A percentile compares a stretch with the other conserved stretches of the same genome.
These are phyloP conservation scores for Citrus medica DNA, from an alignment of 345 rosid species.

Conservation along the genomic window DNA sequence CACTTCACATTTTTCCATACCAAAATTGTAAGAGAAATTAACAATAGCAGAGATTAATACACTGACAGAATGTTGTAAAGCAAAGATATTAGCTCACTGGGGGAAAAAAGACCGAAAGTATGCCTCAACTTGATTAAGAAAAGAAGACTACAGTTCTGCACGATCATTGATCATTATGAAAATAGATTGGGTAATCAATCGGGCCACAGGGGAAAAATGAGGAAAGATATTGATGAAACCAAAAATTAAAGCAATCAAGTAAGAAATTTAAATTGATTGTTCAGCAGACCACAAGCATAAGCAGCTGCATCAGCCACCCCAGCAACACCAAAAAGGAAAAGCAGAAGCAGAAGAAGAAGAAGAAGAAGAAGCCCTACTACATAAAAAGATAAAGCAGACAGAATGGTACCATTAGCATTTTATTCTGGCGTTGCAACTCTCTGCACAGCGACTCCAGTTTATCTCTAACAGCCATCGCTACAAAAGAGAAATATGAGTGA, in stretches of 20 bases:
- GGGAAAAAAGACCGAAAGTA: not conserved
- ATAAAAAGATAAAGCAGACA: constrained; percentile 2
- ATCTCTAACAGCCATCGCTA: constrained; percentile 80
- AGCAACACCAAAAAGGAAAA: too few relatives aligned
- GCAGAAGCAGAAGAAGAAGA: not conserved
- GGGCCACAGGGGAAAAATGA: not conserved
- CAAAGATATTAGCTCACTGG: not conserved
- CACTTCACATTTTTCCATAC: not conserved
- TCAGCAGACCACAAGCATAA: not conserved
- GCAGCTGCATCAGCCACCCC: not conserved
- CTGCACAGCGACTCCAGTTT: constrained; percentile 91
- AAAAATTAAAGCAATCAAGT: too few relatives aligned
- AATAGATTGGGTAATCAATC: not conserved
- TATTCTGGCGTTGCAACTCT: constrained; percentile 93
- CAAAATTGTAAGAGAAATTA: not conserved
- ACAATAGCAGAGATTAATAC: not conserved
- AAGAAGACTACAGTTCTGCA: not conserved
- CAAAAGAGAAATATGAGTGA: constrained; percentile 8
- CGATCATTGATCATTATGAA: not conserved
- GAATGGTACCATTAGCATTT: constrained; percentile 70
- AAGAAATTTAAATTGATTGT: not conserved
- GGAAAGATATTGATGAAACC: too few relatives aligned
- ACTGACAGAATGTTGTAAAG: not conserved
- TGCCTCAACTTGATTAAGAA: not conserved
- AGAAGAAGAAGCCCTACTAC: not conserved